Evolutionary conservation across 164 flowering plant species (phyloP), one percentile per base, ranked within the genome.

Genomic region (Umbilicus rupestris): DNA sequence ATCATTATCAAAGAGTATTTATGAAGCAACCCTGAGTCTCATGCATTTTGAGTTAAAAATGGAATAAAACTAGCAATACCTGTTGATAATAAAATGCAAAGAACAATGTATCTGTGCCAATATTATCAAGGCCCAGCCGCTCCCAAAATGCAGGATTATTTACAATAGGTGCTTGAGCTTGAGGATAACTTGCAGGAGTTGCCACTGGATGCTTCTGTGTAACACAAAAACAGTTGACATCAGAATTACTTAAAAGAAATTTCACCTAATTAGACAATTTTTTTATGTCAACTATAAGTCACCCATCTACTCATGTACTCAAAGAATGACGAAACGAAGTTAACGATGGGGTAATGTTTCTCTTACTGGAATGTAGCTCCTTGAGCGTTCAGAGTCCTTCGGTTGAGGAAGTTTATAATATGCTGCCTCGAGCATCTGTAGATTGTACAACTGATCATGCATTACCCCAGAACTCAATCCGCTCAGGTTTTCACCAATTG

Each of bases 121-220:
- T 74, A 47, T 73, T 71, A 64, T 87, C 95, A 39, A 74, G 46
- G 66, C 87, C 85, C 35, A 88, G 64, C 17, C 96, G 81, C 70
- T 88, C 99, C 99, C 99, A 94, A 68, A 86, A 92, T 46, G 90
- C 92, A 63, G 96, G 97, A 75, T 82, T 92, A 63, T 84, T 84
- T 15, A 89, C 83, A 74, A 89, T 83, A 14, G 99, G 94, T 17
- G 96, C 92, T 67, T 88, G 99, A 67, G 77, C 83, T 82, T 94
- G 97, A 69, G 99, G 99, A 71, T 83, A 94, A 75, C 93, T 89
- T 44, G 86, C 35, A 72, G 96, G 97, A 16, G 97, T 91, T 8
- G 49, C 82, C n/a, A 77, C 85, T 66, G 96, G 97, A 71, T 86
- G 93, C 69, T 85, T 84, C 99, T 94, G 81, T 39, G 76, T 39